phyloP scores from a whole-genome alignment of 768 basidiomycete genomes.

The Phlegmacium glaucopus region DNA sequence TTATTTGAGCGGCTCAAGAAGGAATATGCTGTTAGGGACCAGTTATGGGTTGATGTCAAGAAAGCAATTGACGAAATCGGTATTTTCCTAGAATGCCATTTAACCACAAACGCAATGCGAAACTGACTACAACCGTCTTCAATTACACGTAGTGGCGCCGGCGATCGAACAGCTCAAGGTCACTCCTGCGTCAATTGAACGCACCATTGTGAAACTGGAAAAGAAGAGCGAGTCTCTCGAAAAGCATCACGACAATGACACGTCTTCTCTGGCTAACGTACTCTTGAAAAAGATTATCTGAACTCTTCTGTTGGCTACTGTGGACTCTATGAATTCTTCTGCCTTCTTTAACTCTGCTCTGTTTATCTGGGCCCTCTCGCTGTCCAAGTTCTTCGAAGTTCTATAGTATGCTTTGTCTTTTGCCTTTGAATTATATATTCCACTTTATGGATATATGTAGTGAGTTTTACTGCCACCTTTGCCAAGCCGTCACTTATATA shows the following conservation, averaged over 20 bases:
- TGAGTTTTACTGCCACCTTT: no score
- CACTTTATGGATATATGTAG: no score
- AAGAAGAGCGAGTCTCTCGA: conserved; percentile 46
- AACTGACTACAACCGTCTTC: conserved; percentile 3
- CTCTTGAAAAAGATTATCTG: conserved; percentile 74
- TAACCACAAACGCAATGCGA: conserved; percentile 2
- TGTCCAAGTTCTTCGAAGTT: no score
- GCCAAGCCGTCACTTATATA: no score
- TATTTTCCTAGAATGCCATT: conserved; percentile 19
- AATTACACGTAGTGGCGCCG: conserved; percentile 35
- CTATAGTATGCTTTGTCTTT: no score
- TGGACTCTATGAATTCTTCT: no score
- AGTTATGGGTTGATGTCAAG: conserved; percentile 49
- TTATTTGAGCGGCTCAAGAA: conserved; percentile 45
- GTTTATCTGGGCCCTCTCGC: no score
- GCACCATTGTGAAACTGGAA: conserved; percentile 47
- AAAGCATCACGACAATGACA: conserved; percentile 3
- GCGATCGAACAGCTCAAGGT: conserved; percentile 38
- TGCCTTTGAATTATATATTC: no score
- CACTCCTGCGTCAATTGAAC: conserved; percentile 51
- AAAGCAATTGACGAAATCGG: conserved; percentile 42
- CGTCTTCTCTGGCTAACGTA: conserved; percentile 89
- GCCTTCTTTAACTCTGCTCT: no score
- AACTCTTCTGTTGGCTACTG: no score
- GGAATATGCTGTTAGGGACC: conserved; percentile 44